Base-by-base conservation (phyloP, 164 flowering plant species). In the Houttuynia cordata region DNA sequence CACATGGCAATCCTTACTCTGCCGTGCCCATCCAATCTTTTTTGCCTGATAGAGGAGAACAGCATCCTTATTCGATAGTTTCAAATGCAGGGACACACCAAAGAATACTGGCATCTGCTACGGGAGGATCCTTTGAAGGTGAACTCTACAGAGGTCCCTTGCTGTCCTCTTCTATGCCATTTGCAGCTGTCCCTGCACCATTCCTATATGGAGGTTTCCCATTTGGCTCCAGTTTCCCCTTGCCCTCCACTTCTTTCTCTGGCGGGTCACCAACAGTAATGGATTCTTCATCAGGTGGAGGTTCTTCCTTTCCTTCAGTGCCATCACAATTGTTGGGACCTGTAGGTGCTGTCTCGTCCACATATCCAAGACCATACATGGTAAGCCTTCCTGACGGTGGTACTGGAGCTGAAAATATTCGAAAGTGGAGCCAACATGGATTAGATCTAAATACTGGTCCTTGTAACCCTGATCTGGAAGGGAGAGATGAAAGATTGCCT, bases 401-500 rank as follows among this genome's bases (percentile, higher is more conserved):
- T 63, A 53, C 55, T 80, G 74, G 70, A 59, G 58, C 71, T 25
- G 96, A 84, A 21, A 75, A 74, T 68, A 73, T 69, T 72, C 76
- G 79, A 53, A 90, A 78, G 69, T 86, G 90, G 87, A 73, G 73
- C 25, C 77, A 82, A 65, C 88, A 81, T 58, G 85, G 87, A 50
- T 68, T 88, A 24, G 97, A 93, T 71, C 80, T 93, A 7, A 90
- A 93, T 75, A 74, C 91, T 8, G 98, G 98, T 25, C 97, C 94
- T 41, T 87, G 83, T 25, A 74, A 65, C 34, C 19, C 67, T 40
- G 93, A 87, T 53, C 21, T 57, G 7, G 98, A 84, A 51, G 80
- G 81, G 53, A 83, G 86, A 62, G 90, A 86, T 59, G 96, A 90
- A 51, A 74, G 75, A 55, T 64, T 81, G 24, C 41, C 70, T 30